Conservation (phyloP, 371 early-diverging fungal genomes). For the Homolaphlyctis polyrhiza region DNA sequence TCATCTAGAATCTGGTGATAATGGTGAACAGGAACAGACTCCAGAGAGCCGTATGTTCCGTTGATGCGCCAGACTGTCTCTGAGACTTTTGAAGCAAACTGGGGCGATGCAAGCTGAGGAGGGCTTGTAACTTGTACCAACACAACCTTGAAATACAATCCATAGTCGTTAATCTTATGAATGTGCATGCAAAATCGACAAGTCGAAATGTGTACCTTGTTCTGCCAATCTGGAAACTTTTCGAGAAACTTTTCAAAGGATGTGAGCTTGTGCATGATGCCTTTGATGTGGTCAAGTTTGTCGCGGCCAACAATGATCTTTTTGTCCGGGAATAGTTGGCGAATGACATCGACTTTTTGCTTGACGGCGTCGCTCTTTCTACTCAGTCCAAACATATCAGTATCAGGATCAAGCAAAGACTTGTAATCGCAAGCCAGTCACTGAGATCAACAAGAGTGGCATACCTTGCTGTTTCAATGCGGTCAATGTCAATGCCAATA, state of each 20-base stretch:
- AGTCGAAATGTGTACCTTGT: slow-evolving; percentile 40
- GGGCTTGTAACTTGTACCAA: slow-evolving; percentile 73
- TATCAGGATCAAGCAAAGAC: slow-evolving; percentile 35
- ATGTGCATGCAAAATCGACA: background rate
- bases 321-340: slow-evolving; percentile 86
- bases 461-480: slow-evolving; percentile 21
- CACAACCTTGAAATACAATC: slow-evolving; percentile 61
- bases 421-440: too few species aligned
- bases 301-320: slow-evolving; percentile 96
- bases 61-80: slow-evolving; percentile 92
- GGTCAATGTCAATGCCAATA: slow-evolving; percentile 89
- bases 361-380: slow-evolving; percentile 43
- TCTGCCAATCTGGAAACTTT: slow-evolving; percentile 85
- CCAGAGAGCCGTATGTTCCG: slow-evolving; percentile 88
- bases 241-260: slow-evolving; percentile 91
- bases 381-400: background rate
- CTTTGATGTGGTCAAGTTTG: slow-evolving; percentile 97
- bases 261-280: slow-evolving; percentile 93
- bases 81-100: slow-evolving; percentile 78
- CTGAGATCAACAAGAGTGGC: slow-evolving; percentile 11
- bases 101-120: slow-evolving; percentile 51
- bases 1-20: slow-evolving; percentile 90
- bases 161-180: background rate
- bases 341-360: slow-evolving; percentile 69
- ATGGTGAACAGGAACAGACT: slow-evolving; percentile 92